phyloP scores from a whole-genome alignment of 2,329 filamentous ascomycete genomes.

The Aureobasidium sp. region DNA sequence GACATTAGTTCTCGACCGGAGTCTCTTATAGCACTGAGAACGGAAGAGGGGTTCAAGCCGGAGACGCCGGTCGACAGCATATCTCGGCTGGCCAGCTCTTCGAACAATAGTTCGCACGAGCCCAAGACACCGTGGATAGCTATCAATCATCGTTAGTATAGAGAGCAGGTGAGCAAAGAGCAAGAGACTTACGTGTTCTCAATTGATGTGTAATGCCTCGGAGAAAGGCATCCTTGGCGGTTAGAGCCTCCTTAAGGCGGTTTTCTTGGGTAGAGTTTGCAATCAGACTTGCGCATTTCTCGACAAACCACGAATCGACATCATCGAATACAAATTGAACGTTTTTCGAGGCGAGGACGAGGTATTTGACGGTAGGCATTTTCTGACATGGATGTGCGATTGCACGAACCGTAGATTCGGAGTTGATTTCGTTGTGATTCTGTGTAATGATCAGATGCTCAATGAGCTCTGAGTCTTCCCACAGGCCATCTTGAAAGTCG shows the following conservation, averaged over 20 bases:
- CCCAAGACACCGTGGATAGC: conserved; percentile 42
- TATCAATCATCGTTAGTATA: not conserved
- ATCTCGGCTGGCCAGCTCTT: conserved; percentile 32
- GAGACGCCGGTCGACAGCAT: conserved; percentile 18
- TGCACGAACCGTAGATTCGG: conserved; percentile 31
- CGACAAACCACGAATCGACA: conserved; percentile 40
- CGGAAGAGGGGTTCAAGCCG: conserved; percentile 19
- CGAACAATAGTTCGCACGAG: conserved; percentile 35
- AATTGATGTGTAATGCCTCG: conserved; percentile 43
- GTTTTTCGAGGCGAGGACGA: conserved; percentile 36
- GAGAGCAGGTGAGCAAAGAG: not conserved
- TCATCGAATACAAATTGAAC: conserved; percentile 42
- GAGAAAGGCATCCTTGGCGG: conserved; percentile 40
- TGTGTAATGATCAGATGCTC: conserved; percentile 32
- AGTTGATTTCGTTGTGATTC: conserved; percentile 29
- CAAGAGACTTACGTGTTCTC: conserved; percentile 30
- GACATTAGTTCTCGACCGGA: conserved; percentile 39
- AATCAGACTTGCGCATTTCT: conserved; percentile 34
- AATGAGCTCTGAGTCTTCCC: conserved; percentile 38
- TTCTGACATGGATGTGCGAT: conserved; percentile 33
- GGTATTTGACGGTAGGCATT: conserved; percentile 26
- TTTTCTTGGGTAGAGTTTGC: conserved; percentile 34
- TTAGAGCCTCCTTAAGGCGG: conserved; percentile 35
- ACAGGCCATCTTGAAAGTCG: conserved; percentile 34
- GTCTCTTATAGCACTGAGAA: conserved; percentile 32